These are phyloP conservation scores for Aspergillus aculeatus DNA, from an alignment of 2,329 filamentous ascomycete genomes.

Conservation along the genomic window DNA sequence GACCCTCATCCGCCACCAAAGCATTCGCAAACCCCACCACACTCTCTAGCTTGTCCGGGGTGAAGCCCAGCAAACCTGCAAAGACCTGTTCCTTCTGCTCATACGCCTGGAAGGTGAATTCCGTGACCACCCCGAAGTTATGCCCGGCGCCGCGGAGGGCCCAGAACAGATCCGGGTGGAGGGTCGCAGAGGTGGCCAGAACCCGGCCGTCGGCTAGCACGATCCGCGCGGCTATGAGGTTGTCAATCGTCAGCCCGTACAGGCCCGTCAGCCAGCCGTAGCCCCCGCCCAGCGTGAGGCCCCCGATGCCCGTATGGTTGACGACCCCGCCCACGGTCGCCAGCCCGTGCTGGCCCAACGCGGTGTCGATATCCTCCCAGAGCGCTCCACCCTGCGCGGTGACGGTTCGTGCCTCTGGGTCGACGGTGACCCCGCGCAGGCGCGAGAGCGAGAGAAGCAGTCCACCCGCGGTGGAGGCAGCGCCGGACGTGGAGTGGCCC, in stretches of 20 bases:
- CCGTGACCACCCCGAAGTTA: slow-evolving; percentile 44
- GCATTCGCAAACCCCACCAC: slow-evolving; percentile 20
- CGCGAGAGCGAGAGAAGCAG: no score
- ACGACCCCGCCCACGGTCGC: slow-evolving; percentile 62
- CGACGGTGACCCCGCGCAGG: neutral
- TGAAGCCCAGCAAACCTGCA: slow-evolving; percentile 32
- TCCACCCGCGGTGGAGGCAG: neutral
- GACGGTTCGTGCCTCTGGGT: neutral
- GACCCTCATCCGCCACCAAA: neutral
- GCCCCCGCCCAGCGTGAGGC: slow-evolving; percentile 57
- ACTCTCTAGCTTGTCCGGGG: slow-evolving; percentile 25
- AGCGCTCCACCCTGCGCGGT: slow-evolving; percentile 2
- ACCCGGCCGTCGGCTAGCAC: slow-evolving; percentile 40
- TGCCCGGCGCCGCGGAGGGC: slow-evolving; percentile 44
- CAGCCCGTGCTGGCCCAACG: slow-evolving; percentile 51
- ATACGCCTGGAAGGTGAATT: slow-evolving; percentile 41
- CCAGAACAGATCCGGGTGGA: slow-evolving; percentile 52
- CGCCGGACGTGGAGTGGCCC: neutral
- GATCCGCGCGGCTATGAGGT: slow-evolving; percentile 40
- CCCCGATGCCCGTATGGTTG: slow-evolving; percentile 60
- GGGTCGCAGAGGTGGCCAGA: slow-evolving; percentile 35
- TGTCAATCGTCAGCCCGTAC: slow-evolving; percentile 55
- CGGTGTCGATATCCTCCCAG: slow-evolving; percentile 50
- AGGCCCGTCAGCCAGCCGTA: slow-evolving; percentile 56
- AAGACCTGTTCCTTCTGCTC: slow-evolving; percentile 35